Evolutionary conservation across 2,329 filamentous ascomycete species (phyloP).

Genomic region (Monosporascus ibericus): DNA sequence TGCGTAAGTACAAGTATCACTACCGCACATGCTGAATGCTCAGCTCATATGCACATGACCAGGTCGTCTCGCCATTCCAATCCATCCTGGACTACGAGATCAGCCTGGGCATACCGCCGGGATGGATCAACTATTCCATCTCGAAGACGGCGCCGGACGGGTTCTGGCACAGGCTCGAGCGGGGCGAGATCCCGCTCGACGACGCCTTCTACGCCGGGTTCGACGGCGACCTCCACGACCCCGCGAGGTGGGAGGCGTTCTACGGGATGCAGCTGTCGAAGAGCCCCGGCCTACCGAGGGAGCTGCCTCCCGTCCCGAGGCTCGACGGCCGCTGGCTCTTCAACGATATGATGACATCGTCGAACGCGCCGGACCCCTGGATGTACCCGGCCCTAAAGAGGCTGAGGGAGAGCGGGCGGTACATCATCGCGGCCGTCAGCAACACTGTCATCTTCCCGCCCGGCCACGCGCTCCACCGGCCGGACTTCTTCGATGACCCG

Average conservation of each 20-base stretch:
- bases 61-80: conserved; percentile 90
- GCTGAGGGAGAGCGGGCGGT: conserved; percentile 57
- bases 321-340: conserved; percentile 78
- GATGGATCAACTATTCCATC: conserved; percentile 90
- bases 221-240: conserved; percentile 63
- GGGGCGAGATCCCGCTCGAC: conserved; percentile 73
- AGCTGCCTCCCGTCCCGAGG: conserved; percentile 58
- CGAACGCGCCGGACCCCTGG: conserved; percentile 69
- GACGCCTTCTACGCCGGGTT: conserved; percentile 70
- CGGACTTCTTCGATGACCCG: conserved; percentile 47
- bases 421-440: conserved; percentile 74
- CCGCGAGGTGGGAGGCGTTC: conserved; percentile 64
- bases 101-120: conserved; percentile 67
- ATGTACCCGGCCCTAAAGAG: conserved; percentile 78
- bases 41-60: conserved; percentile 2
- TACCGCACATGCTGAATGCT: conserved; percentile 1
- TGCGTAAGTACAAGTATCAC: conserved; percentile 65
- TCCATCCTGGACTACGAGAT: conserved; percentile 88
- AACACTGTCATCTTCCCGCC: conserved; percentile 86
- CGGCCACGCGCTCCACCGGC: conserved; percentile 59
- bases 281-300: conserved; percentile 31
- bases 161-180: conserved; percentile 83
- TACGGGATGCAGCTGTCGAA: conserved; percentile 39
- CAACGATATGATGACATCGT: conserved; percentile 81
- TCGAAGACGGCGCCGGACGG: conserved; percentile 71